Percentiles rank a stretch among this genome's conserved stretches.
Evolutionary conservation across 352 stramenopile genomes (phyloP).

Genomic region (Phytophthora pluvialis): DNA sequence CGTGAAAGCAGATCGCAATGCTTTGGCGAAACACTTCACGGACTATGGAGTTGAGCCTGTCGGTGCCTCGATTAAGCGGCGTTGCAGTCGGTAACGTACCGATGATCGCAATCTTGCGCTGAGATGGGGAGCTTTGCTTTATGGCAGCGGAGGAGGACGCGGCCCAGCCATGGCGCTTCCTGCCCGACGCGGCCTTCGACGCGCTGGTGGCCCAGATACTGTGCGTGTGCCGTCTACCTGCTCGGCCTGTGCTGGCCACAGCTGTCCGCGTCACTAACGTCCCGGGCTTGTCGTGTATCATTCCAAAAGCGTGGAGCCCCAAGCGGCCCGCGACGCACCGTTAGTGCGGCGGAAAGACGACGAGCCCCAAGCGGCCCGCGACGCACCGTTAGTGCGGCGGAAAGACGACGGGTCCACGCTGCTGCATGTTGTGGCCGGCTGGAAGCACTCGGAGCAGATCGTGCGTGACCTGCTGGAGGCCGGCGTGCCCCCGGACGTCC

Average conservation of each 20-base stretch:
- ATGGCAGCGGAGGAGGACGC: conserved; percentile 12
- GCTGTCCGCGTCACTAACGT: conserved; percentile 7
- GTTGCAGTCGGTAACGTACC: conserved; percentile 4
- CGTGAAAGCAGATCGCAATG: background rate
- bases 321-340: conserved; percentile 36
- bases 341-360: conserved; percentile 35
- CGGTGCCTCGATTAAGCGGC: background rate
- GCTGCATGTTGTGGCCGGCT: conserved; percentile 60
- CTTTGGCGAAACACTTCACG: background rate
- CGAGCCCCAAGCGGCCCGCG: conserved; percentile 44
- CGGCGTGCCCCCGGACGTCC: conserved; percentile 44
- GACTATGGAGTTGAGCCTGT: conserved; percentile 1
- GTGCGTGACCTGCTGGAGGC: conserved; percentile 47
- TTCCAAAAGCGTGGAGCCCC: conserved; percentile 49
- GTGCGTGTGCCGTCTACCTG: conserved; percentile 32
- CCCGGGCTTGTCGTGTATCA: background rate
- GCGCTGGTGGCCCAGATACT: conserved; percentile 57
- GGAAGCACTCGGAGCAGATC: conserved; percentile 61
- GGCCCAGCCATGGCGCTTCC: conserved; percentile 31
- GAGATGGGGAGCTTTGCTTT: conserved; percentile 27
- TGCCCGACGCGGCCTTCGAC: conserved; percentile 53
- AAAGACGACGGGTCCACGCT: conserved; percentile 57
- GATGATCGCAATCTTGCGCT: conserved; percentile 7
- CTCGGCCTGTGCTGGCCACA: conserved; percentile 4
- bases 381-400: conserved; percentile 23